Conservation (phyloP, 371 early-diverging fungal species). For the Smittium mucronatum region DNA sequence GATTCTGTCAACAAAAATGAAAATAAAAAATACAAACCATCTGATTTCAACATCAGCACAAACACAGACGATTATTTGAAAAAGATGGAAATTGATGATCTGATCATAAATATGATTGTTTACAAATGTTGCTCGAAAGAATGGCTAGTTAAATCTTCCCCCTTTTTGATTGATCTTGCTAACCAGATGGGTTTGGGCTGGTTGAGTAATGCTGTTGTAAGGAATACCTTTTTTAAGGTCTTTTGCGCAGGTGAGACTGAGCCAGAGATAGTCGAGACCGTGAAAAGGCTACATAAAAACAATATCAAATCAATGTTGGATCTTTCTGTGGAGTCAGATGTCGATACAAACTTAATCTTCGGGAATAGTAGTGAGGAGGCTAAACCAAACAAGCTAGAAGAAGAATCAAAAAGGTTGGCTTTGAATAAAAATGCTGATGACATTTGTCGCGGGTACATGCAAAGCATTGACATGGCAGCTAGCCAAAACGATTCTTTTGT, state of each 20-base stretch:
- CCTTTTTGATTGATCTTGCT: conserved; percentile 43
- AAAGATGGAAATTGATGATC: conserved; percentile 40
- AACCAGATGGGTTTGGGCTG: conserved; percentile 44
- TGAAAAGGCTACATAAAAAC: conserved; percentile 48
- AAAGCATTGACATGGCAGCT: conserved; percentile 55
- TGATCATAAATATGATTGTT: conserved; percentile 58
- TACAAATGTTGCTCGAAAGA: conserved; percentile 56
- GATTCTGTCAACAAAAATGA: too few relatives aligned
- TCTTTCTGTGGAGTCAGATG: conserved; percentile 77
- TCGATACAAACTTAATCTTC: conserved; percentile 33
- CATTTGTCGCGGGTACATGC: conserved; percentile 32
- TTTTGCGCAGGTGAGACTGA: conserved; percentile 91
- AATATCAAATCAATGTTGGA: conserved; percentile 82
- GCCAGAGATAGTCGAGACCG: conserved; percentile 69
- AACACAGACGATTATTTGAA: not conserved
- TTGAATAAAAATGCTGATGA: conserved; percentile 21
- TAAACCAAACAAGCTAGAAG: not conserved
- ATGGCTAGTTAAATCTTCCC: conserved; percentile 52
- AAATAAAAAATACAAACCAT: not conserved
- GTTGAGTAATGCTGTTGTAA: conserved; percentile 51
- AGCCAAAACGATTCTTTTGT: conserved; percentile 49
- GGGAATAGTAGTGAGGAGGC: not conserved
- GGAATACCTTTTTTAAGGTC: conserved; percentile 74
- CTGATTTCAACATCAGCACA: not conserved
- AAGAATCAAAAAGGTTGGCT: not conserved